phyloP scores from a whole-genome alignment of 192 early-diverging fungal genomes.

The Rhizoclosmatium sp. region DNA sequence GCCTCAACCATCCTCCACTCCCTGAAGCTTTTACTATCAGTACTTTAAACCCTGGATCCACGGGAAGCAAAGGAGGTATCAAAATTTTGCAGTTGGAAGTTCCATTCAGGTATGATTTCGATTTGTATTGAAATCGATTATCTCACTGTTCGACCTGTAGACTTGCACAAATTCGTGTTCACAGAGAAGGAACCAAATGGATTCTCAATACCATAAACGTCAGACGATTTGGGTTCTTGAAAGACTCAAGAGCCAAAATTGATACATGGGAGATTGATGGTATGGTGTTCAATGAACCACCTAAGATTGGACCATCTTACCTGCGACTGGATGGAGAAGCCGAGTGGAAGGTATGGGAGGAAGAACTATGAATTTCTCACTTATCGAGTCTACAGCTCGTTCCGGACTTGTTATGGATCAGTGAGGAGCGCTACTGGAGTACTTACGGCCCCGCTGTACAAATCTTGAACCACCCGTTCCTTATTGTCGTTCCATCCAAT shows the following conservation, averaged over 20 bases:
- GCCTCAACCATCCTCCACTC: conserved; percentile 46
- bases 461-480: conserved; percentile 56
- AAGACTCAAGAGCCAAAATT: conserved; percentile 47
- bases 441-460: conserved; percentile 71
- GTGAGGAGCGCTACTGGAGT: conserved; percentile 60
- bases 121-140: neutral
- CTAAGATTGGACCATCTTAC: conserved; percentile 55
- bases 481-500: conserved; percentile 57
- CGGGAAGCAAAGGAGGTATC: conserved; percentile 72
- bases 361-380: neutral
- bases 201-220: conserved; percentile 70
- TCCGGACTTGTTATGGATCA: conserved; percentile 51
- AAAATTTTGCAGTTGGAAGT: conserved; percentile 69
- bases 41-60: conserved; percentile 70
- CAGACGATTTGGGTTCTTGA: conserved; percentile 62
- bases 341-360: conserved; percentile 38
- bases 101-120: conserved; percentile 63
- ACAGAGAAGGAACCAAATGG: conserved; percentile 45
- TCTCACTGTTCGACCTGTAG: conserved; percentile 20
- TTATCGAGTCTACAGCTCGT: conserved; percentile 32
- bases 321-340: conserved; percentile 39
- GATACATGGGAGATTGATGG: conserved; percentile 55
- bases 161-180: conserved; percentile 43
- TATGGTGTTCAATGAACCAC: conserved; percentile 49
- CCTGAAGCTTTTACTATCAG: conserved; percentile 67